Evolutionary conservation across 768 basidiomycete genomes (phyloP), one percentile per base, ranked within the genome.

Genomic region (Cubamyces lactineus): DNA sequence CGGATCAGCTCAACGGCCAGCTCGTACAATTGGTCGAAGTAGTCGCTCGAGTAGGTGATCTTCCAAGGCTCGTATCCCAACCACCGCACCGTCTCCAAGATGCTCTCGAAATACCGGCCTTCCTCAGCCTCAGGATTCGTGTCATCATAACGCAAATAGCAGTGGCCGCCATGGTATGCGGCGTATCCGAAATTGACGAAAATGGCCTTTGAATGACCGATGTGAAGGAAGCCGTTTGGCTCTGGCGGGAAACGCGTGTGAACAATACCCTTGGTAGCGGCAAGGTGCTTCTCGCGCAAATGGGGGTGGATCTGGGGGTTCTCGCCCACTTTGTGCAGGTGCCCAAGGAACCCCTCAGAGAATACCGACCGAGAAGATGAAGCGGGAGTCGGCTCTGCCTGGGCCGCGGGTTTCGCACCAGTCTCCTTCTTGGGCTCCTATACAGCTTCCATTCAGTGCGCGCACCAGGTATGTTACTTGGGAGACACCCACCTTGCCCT

Each of bases 121-220:
- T 99, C 97, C 74, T 99, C 97, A 60, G 94, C 94, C 76, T 97
- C 95, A 0, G 97, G 97, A 74, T 99, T 99, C 34, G 97, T 99
- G 74, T 99, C 97, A 72, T 99, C 97, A 70, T 92, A 99, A 58
- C 97, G 87, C 45, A 99, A 81, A 74, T 97, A 98, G 64, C 92
- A 92, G 69, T 89, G 86, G 40, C 97, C 97, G n/a, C 86, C 85
- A 71, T 97, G 83, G 73, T 95, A 86, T 15, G 94, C 94, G 38
- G 97, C 97, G 72, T 94, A 99, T n/a, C 97, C 97, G 73, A 98
- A 99, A 75, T 96, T 92, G 63, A 98, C 88, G 69, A 97, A 96
- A 70, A 99, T 98, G 2, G 97, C 96, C 72, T 99, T 99, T 52
- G 96, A 98, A 71, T 99, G 97, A 2, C 96, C 96, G 66, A 94